Conservation (phyloP, 352 stramenopile genomes). For the Detonula confervacea region DNA sequence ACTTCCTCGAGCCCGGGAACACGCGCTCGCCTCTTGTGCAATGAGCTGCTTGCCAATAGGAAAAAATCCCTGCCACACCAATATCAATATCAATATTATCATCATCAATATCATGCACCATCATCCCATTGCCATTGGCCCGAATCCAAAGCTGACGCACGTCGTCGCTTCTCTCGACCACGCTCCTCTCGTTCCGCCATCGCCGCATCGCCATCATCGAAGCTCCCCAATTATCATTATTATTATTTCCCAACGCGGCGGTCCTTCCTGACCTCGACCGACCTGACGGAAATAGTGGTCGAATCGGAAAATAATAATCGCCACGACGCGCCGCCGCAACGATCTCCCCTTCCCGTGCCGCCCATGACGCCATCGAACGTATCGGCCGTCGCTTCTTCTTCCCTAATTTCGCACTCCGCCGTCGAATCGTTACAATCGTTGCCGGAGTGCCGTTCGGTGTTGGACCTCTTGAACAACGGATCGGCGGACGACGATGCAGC, state of each 20-base stretch:
- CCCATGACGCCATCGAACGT: conserved; percentile 30
- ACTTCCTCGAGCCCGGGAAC: background rate
- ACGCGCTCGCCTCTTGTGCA: background rate
- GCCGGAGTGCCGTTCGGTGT: conserved; percentile 28
- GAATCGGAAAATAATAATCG: no score
- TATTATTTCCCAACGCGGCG: background rate
- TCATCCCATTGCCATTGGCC: no score
- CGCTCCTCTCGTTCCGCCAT: no score
- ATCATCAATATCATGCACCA: no score
- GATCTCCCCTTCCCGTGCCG: background rate
- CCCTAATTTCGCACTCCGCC: conserved; percentile 4
- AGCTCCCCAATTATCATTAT: background rate
- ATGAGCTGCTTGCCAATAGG: background rate
- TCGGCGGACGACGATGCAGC: no score
- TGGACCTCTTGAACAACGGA: conserved; percentile 43
- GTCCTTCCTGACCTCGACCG: no score
- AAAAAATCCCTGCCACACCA: no score
- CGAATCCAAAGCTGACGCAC: no score
- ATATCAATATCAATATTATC: no score
- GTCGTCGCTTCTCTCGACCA: no score
- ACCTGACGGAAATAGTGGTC: background rate
- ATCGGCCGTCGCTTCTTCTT: conserved; percentile 6
- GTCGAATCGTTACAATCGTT: conserved; percentile 32
- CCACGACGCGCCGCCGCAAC: background rate
- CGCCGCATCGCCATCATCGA: no score